phyloP scores from a whole-genome alignment of 495 filamentous ascomycete genomes.

The Aspergillus taichungensis region DNA sequence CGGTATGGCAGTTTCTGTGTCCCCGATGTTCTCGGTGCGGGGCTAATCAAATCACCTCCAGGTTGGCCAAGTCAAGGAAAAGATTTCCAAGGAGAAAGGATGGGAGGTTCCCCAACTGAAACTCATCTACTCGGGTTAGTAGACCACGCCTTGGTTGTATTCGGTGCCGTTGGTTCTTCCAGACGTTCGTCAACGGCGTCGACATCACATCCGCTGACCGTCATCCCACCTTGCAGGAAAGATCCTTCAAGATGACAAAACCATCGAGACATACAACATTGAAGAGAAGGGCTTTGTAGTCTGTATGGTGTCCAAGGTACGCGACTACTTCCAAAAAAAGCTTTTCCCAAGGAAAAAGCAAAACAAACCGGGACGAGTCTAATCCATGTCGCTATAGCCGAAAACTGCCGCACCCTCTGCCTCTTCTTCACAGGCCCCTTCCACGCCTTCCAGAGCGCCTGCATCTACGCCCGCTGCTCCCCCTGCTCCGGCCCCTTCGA shows the following conservation, averaged over 20 bases:
- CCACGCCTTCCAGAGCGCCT: conserved; percentile 44
- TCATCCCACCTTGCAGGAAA: conserved; percentile 54
- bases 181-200: not conserved
- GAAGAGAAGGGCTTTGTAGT: conserved; percentile 99
- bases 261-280: conserved; percentile 90
- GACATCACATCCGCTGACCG: conserved; percentile 7
- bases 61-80: conserved; percentile 84
- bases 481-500: conserved; percentile 61
- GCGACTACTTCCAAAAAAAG: not conserved
- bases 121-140: conserved; percentile 92
- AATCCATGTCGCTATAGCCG: conserved; percentile 36
- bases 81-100: conserved; percentile 79
- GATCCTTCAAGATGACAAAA: conserved; percentile 94
- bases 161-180: not conserved
- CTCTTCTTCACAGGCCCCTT: conserved; percentile 47
- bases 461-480: conserved; percentile 46
- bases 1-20: conserved; percentile 49
- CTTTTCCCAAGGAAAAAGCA: no score
- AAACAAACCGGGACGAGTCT: no score
- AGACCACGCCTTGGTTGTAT: conserved; percentile 2
- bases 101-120: conserved; percentile 85
- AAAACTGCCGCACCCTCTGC: conserved; percentile 57
- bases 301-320: conserved; percentile 92
- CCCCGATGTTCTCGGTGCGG: conserved; percentile 14
- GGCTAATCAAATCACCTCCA: conserved; percentile 35